Conservation (phyloP, 768 basidiomycete species). For the Lentinula detonsa region DNA sequence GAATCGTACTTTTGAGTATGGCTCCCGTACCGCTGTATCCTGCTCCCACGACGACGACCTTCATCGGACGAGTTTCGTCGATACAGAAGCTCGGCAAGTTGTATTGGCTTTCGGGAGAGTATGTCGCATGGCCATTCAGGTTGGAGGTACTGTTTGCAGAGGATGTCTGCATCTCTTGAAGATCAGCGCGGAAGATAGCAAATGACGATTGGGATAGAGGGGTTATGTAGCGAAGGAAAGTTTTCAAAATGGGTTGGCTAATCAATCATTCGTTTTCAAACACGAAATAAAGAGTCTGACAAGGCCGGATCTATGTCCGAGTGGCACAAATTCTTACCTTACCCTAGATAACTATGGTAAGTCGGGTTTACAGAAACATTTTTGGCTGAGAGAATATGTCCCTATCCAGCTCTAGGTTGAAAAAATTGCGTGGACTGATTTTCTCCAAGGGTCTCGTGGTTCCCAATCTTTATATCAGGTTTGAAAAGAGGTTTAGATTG, state of each 20-base stretch:
- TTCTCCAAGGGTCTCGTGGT: neutral
- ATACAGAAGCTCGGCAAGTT: conserved; percentile 38
- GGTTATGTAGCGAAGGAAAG: neutral
- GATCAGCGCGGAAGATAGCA: neutral
- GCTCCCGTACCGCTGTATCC: conserved; percentile 44
- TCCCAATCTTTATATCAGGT: neutral
- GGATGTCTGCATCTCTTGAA: neutral
- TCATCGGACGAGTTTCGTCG: conserved; percentile 48
- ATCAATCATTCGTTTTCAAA: neutral
- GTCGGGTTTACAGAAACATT: no score
- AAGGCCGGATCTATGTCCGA: neutral
- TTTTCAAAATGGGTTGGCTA: neutral
- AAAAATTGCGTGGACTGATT: neutral
- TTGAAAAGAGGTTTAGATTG: neutral
- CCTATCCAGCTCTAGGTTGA: neutral
- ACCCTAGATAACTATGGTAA: no score
- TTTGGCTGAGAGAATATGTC: neutral
- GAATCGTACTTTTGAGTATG: neutral
- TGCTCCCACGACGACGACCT: conserved; percentile 51
- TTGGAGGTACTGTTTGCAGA: neutral
- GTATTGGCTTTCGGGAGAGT: neutral
- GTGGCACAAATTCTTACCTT: neutral
- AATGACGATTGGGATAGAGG: neutral
- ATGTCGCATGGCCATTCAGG: neutral
- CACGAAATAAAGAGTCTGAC: neutral